Evolutionary conservation across 805 yeast genomes (phyloP), one percentile per base, ranked within the genome.

Genomic region (Phaffomyces antillensis): DNA sequence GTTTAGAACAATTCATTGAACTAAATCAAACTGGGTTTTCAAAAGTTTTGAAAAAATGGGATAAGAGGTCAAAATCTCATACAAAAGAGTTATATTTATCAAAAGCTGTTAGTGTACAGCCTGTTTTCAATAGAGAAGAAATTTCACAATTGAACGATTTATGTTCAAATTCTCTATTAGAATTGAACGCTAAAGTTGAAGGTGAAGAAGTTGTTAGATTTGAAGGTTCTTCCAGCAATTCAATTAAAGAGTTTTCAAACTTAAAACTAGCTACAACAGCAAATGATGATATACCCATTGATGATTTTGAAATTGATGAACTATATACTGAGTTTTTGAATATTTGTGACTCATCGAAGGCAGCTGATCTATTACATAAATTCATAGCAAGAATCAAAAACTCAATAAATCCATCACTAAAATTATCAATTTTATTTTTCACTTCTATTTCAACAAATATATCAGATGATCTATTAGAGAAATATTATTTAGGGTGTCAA

Each of bases 21-120:
- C 72, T 93, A 47, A 93, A 93, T 61, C 96, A 90, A 58, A 87
- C 96, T 0, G 99, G 99, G 13, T 93, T 93, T 64, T 82, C 95
- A 20, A 93, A 93, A 66, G 97, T 88, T 26, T 76, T 93, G 57
- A 93, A 93, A 63, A 93, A 93, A 67, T 93, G 99, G 99, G 99
- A 93, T 66, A 93, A 93, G 65, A 73, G 97, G 50, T 88, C 96
- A 20, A 89, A 91, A 58, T 86, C 96, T 3, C 95, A 87, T 54
- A 89, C 96, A 7, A 89, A 90, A 59, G 99, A 93, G 61, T 72
- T 93, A 42, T 93, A 90, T 61, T 72, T 93, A 40, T 81, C 88
- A 28, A 84, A 96, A 0, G 96, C 96, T 0, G 96, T 93, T 13
- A 88, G 87, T 49, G 96, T 93, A 7, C 99, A 93, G 64, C 98